Evolutionary conservation across 176 grass and related monocot species (phyloP).

Genomic region (Dendrocalamus sinicus): DNA sequence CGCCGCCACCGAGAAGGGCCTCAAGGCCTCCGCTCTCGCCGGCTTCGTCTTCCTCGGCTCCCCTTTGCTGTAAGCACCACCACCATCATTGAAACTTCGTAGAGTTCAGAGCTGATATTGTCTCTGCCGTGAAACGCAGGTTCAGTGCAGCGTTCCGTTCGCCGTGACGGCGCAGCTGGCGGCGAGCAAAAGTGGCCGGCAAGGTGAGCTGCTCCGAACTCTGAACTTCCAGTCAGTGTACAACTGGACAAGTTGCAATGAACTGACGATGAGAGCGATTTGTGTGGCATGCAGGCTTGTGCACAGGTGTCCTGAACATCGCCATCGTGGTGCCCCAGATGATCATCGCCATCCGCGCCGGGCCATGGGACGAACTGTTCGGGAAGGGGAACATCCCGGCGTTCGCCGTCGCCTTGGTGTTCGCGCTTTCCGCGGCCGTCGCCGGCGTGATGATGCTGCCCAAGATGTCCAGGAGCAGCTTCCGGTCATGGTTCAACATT

Average conservation of each 20-base stretch:
- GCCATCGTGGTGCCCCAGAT: slow-evolving; percentile 84
- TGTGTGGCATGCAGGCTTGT: slow-evolving; percentile 52
- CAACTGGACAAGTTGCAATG: neutral
- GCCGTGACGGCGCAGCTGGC: slow-evolving; percentile 74
- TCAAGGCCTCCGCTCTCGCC: slow-evolving; percentile 49
- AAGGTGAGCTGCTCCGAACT: slow-evolving; percentile 45
- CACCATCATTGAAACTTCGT: too few species aligned
- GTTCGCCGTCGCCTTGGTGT: slow-evolving; percentile 66
- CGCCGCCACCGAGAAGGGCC: slow-evolving; percentile 44
- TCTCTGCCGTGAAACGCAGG: slow-evolving; percentile 32
- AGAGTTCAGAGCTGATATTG: neutral
- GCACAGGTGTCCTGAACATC: slow-evolving; percentile 82
- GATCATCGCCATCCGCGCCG: slow-evolving; percentile 63
- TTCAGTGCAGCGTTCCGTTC: slow-evolving; percentile 85
- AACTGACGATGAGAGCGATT: neutral
- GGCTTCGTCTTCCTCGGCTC: slow-evolving; percentile 75
- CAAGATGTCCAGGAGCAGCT: slow-evolving; percentile 57
- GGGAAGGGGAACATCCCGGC: slow-evolving; percentile 80
- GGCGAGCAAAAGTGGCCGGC: slow-evolving; percentile 57
- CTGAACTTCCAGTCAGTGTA: neutral
- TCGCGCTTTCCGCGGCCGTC: slow-evolving; percentile 51
- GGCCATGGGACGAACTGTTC: slow-evolving; percentile 80
- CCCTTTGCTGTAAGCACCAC: slow-evolving; percentile 66
- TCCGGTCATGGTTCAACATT: slow-evolving; percentile 16
- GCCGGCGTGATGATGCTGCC: slow-evolving; percentile 66